Percentiles rank a stretch among this genome's conserved stretches.
Conservation (phyloP, 2,329 filamentous ascomycete genomes). For the Monilinia polystroma region DNA sequence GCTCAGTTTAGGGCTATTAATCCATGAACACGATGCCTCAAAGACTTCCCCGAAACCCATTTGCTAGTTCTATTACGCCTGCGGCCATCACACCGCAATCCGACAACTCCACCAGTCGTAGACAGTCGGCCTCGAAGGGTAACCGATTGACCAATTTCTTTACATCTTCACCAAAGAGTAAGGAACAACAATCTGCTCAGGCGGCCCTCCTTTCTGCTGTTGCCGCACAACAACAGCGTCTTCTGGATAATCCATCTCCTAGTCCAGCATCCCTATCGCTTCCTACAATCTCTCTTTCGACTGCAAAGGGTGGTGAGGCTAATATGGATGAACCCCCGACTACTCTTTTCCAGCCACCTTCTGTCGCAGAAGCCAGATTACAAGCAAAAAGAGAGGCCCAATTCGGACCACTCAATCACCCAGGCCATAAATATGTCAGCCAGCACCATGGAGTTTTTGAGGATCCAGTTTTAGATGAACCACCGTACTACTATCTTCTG, state of each 20-base stretch:
- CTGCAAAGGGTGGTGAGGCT: constrained; percentile 73
- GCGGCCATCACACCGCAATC: constrained; percentile 35
- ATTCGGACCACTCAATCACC: constrained; percentile 81
- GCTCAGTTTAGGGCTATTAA: constrained; percentile 24
- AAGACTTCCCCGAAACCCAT: constrained; percentile 41
- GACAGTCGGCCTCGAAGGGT: constrained; percentile 64
- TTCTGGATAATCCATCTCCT: constrained; percentile 52
- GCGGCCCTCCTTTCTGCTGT: constrained; percentile 63
- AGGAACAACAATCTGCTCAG: constrained; percentile 63
- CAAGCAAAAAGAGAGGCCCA: constrained; percentile 81
- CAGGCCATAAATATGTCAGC: constrained; percentile 84
- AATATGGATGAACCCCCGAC: constrained; percentile 71
- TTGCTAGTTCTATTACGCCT: constrained; percentile 38
- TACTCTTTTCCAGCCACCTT: constrained; percentile 83
- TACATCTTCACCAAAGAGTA: constrained; percentile 74
- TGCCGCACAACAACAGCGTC: constrained; percentile 60
- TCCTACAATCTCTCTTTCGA: constrained; percentile 89
- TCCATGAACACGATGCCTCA: constrained; percentile 41
- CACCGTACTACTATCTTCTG: constrained; percentile 93
- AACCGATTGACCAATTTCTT: constrained; percentile 82
- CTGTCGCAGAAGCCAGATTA: constrained; percentile 75
- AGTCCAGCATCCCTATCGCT: constrained; percentile 72
- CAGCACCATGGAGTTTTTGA: constrained; percentile 76
- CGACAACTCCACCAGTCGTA: constrained; percentile 44
- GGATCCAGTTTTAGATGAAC: constrained; percentile 87